Percentiles rank a stretch among this genome's conserved stretches.
These are phyloP conservation scores for Halenospora varia DNA, from an alignment of 495 filamentous ascomycete genomes.

Conservation along the genomic window DNA sequence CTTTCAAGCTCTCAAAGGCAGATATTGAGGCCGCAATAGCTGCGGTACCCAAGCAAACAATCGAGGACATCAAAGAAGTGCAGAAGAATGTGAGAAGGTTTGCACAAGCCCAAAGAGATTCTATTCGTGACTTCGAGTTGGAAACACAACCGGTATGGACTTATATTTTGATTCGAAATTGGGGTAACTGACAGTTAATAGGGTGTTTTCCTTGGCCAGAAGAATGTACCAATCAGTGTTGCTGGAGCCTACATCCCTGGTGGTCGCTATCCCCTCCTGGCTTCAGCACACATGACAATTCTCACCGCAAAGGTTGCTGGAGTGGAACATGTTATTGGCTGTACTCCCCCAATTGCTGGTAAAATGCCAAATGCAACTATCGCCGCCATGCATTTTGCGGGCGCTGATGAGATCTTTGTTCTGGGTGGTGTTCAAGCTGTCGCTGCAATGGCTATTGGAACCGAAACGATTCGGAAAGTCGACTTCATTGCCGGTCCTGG, in stretches of 20 bases:
- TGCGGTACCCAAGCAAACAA: slow-evolving; percentile 36
- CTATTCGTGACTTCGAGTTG: slow-evolving; percentile 42
- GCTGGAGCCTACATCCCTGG: slow-evolving; percentile 45
- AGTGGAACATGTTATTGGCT: slow-evolving; percentile 43
- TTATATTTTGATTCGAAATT: too few relatives aligned
- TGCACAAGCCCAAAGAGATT: slow-evolving; percentile 40
- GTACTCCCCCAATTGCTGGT: slow-evolving; percentile 47
- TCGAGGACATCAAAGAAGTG: slow-evolving; percentile 48
- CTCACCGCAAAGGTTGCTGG: slow-evolving; percentile 53
- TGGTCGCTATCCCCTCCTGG: slow-evolving; percentile 50
- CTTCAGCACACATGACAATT: slow-evolving; percentile 55
- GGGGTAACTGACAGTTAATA: too few relatives aligned
- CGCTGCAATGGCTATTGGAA: slow-evolving; percentile 67
- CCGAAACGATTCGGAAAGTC: slow-evolving; percentile 48
- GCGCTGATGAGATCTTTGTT: slow-evolving; percentile 49
- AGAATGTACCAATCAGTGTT: slow-evolving; percentile 39
- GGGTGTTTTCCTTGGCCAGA: slow-evolving; percentile 46
- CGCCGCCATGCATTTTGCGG: slow-evolving; percentile 50
- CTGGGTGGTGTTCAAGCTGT: slow-evolving; percentile 52
- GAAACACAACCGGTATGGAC: slow-evolving; percentile 47
- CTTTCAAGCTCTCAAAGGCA: slow-evolving; percentile 38
- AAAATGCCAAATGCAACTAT: slow-evolving; percentile 46
- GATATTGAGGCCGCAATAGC: slow-evolving; percentile 37
- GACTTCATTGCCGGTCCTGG: slow-evolving; percentile 53
- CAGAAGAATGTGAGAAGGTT: slow-evolving; percentile 47